phyloP scores from a whole-genome alignment of 2,329 filamentous ascomycete genomes.

The Fusarium sulawesiense region DNA sequence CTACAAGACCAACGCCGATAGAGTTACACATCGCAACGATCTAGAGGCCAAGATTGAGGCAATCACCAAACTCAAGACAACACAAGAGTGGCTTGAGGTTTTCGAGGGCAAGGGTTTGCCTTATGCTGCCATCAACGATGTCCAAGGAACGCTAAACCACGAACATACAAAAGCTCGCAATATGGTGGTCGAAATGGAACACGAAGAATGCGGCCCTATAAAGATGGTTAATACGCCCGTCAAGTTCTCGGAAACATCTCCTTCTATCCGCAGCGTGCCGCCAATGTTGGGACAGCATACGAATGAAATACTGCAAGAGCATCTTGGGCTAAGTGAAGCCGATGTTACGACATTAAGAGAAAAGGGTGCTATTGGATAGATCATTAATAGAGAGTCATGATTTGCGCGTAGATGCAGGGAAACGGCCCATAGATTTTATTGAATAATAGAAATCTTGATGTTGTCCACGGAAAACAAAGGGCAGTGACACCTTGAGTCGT shows the following conservation, averaged over 20 bases:
- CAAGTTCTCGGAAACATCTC: constrained; percentile 88
- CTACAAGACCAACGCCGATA: constrained; percentile 70
- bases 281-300: constrained; percentile 91
- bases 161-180: constrained; percentile 84
- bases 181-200: constrained; percentile 92
- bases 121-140: constrained; percentile 92
- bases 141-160: constrained; percentile 85
- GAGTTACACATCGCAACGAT: constrained; percentile 77
- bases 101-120: constrained; percentile 95
- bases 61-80: constrained; percentile 80
- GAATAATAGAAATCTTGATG: background rate
- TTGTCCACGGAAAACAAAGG: constrained; percentile 1
- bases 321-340: constrained; percentile 69
- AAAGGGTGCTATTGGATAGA: constrained; percentile 73
- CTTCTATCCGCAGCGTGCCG: constrained; percentile 80
- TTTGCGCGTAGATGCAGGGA: background rate
- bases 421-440: background rate
- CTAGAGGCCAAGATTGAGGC: constrained; percentile 84
- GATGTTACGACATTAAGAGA: constrained; percentile 72
- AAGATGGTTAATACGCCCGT: constrained; percentile 94
- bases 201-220: constrained; percentile 83
- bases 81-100: constrained; percentile 85
- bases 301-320: constrained; percentile 74
- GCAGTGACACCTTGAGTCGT: background rate
- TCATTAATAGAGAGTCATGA: background rate